These are phyloP conservation scores for Apiotrichum akiyoshidainum DNA, from an alignment of 1,284 basidiomycete genomes.

Conservation along the genomic window DNA sequence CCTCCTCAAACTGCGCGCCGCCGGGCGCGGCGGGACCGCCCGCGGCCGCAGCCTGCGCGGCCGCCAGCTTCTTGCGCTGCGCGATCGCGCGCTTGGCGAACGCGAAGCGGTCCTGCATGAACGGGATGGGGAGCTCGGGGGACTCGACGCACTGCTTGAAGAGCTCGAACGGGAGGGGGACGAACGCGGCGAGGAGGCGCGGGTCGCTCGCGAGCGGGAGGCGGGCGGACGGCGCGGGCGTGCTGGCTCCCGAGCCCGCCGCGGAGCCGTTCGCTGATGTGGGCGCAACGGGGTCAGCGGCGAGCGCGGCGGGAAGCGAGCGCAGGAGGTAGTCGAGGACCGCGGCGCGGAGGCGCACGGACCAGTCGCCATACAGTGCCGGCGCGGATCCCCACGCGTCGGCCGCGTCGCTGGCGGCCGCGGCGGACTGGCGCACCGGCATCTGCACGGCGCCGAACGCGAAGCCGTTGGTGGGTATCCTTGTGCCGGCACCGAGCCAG, in stretches of 20 bases:
- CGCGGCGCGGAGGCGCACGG: conserved; percentile 32
- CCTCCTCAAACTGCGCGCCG: conserved; percentile 57
- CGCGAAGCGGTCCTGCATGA: conserved; percentile 78
- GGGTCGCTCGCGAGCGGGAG: conserved; percentile 19
- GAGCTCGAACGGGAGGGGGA: conserved; percentile 46
- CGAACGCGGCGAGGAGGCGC: conserved; percentile 42
- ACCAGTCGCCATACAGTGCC: conserved; percentile 40
- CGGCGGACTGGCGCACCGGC: conserved; percentile 25
- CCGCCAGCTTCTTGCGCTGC: conserved; percentile 64
- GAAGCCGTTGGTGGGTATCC: conserved; percentile 14
- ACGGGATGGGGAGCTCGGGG: conserved; percentile 43
- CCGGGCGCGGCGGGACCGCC: conserved; percentile 54
- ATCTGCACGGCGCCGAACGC: conserved; percentile 16
- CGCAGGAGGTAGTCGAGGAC: conserved; percentile 61
- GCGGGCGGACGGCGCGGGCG: conserved; percentile 2
- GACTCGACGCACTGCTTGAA: conserved; percentile 47
- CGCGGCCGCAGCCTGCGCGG: conserved; percentile 54
- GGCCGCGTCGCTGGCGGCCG: conserved; percentile 38
- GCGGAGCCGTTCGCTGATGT: too few relatives aligned
- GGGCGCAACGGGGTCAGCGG: conserved; percentile 24
- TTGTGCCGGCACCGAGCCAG: conserved; percentile 56
- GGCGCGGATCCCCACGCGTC: conserved; percentile 7
- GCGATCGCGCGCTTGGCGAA: conserved; percentile 85
- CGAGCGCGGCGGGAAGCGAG: conserved; percentile 62
- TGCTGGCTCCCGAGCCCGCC: too few relatives aligned